phyloP scores from a whole-genome alignment of 164 flowering plant genomes.

The Magnolia officinalis region DNA sequence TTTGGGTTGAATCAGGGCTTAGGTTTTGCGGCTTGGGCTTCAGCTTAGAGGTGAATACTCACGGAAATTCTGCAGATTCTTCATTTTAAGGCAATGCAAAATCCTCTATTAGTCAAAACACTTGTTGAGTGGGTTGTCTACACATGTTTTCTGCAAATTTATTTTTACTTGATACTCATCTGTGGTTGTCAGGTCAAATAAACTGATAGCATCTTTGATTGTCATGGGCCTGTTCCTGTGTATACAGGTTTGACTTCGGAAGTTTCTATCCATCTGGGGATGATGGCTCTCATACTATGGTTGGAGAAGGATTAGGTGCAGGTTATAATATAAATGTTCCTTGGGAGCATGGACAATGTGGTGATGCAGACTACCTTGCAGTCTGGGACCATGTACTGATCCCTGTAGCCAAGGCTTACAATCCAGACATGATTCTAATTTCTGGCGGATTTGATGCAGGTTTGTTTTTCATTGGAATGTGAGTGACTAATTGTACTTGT shows the following conservation, averaged over 20 bases:
- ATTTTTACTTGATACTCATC: background rate
- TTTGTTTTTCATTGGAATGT: constrained; percentile 16
- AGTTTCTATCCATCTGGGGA: constrained; percentile 78
- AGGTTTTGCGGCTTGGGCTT: too few species aligned
- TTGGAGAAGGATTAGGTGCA: constrained; percentile 83
- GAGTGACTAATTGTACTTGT: background rate
- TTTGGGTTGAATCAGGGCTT: too few species aligned
- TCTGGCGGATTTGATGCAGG: constrained; percentile 99
- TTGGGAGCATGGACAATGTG: constrained; percentile 89
- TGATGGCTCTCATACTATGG: constrained; percentile 71
- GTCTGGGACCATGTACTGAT: constrained; percentile 90
- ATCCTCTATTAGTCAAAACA: too few species aligned
- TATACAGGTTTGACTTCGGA: constrained; percentile 74
- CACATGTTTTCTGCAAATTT: background rate
- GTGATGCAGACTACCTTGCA: constrained; percentile 95
- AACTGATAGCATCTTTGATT: background rate
- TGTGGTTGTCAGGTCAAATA: background rate
- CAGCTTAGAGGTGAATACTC: too few species aligned
- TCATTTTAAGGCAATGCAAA: too few species aligned
- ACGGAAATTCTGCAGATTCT: too few species aligned
- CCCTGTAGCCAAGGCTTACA: constrained; percentile 80
- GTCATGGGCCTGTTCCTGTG: background rate
- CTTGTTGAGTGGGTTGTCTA: too few species aligned
- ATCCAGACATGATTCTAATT: constrained; percentile 78
- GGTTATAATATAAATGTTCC: constrained; percentile 97